Conservation (phyloP, 495 filamentous ascomycete species). For the Penicillium turbatum region DNA sequence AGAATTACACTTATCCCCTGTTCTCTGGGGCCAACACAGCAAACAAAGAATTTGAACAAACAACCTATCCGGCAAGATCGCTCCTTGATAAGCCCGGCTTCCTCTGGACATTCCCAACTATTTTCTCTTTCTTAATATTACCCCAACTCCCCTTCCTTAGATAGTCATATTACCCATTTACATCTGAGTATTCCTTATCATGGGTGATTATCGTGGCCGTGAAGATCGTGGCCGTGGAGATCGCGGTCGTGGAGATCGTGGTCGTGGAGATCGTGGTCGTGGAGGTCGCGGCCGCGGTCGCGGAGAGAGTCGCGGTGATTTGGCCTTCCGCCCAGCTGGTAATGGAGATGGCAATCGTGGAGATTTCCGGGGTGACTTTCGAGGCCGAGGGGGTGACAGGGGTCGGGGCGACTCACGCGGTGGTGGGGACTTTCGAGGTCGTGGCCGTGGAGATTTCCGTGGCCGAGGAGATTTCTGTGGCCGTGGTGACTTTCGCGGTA, state of each 20-base stretch:
- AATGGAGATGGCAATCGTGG: conserved; percentile 1
- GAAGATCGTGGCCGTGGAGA: conserved; percentile 1
- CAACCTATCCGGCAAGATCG: too few species aligned
- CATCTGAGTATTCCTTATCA: not conserved
- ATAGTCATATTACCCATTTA: not conserved
- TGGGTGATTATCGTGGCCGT: conserved; percentile 6
- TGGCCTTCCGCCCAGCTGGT: not conserved
- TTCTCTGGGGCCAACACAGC: not conserved
- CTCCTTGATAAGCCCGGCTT: not conserved
- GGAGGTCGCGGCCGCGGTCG: not conserved
- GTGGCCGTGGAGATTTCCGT: not conserved
- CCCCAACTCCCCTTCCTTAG: not conserved
- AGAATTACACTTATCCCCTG: not conserved
- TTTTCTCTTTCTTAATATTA: not conserved
- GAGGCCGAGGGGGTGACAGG: not conserved
- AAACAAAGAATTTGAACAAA: not conserved
- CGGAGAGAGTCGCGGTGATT: not conserved
- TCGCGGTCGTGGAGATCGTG: not conserved
- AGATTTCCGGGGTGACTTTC: not conserved
- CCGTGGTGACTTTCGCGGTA: not conserved
- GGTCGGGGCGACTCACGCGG: conserved; percentile 2
- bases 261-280: not conserved
- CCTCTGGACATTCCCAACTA: not conserved
- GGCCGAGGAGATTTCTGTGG: not conserved
- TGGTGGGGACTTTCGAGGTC: conserved; percentile 6